Evolutionary conservation across 169 alveolate species (phyloP).

Genomic region (Perkinsus marinus): DNA sequence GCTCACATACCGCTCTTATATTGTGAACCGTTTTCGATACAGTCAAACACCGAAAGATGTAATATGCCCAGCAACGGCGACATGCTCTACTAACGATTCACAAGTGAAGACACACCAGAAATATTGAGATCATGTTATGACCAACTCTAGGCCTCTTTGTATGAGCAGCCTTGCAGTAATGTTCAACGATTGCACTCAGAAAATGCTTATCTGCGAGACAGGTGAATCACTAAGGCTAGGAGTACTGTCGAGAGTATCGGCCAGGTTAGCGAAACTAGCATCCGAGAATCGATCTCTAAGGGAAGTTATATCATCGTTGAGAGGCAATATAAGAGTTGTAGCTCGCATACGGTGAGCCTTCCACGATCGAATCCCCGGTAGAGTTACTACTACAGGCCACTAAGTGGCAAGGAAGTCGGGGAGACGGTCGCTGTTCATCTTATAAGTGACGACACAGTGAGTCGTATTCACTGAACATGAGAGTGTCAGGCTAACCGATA

Average conservation of each 20-base stretch:
- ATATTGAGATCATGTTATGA: too few species aligned
- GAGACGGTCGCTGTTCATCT: not conserved
- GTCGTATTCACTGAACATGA: not conserved
- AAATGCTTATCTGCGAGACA: not conserved
- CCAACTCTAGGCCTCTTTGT: too few species aligned
- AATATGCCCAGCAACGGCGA: too few species aligned
- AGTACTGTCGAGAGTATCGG: too few species aligned
- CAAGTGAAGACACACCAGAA: too few species aligned
- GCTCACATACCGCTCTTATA: too few species aligned
- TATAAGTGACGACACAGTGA: not conserved
- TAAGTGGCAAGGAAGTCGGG: not conserved
- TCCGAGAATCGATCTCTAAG: not conserved
- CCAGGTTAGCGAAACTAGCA: not conserved
- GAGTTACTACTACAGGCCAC: not conserved
- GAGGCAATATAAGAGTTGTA: not conserved
- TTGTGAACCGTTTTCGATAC: too few species aligned
- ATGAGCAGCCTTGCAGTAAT: too few species aligned
- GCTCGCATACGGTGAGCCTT: not conserved
- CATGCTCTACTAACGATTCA: too few species aligned
- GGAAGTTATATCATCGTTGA: not conserved
- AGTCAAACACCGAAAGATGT: too few species aligned
- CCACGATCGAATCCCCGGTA: too few species aligned
- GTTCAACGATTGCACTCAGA: not conserved
- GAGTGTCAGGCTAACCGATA: not conserved
- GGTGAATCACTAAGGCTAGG: not conserved